These are phyloP conservation scores for Clavispora santaluciae DNA, from an alignment of 805 yeast species.

Conservation along the genomic window DNA sequence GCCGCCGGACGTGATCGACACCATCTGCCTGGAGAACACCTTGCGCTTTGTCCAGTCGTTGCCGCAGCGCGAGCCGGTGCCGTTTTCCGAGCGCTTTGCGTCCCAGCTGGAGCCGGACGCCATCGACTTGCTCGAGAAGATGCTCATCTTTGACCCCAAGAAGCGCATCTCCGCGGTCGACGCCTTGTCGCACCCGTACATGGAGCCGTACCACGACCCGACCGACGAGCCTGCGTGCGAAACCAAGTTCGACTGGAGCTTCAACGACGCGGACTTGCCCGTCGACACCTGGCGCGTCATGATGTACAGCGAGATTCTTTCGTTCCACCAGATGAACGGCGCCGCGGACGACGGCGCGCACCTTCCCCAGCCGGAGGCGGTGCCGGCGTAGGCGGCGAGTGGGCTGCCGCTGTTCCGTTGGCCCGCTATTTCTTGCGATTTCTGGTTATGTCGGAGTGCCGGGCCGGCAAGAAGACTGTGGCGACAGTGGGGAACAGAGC, in stretches of 20 bases:
- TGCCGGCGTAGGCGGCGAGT: not conserved
- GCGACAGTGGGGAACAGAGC: no score
- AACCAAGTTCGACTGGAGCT: slow-evolving; percentile 94
- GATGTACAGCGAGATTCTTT: slow-evolving; percentile 97
- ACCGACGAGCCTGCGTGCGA: slow-evolving; percentile 95
- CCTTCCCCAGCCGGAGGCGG: not conserved
- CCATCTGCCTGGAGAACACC: slow-evolving; percentile 94
- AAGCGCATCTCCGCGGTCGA: slow-evolving; percentile 90
- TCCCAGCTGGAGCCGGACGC: slow-evolving; percentile 50
- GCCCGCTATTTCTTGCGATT: no score
- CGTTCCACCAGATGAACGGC: slow-evolving; percentile 86
- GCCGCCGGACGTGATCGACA: slow-evolving; percentile 91
- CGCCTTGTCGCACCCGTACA: slow-evolving; percentile 61
- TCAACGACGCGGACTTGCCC: slow-evolving; percentile 95
- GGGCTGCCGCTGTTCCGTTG: no score
- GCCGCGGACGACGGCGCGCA: slow-evolving; percentile 9
- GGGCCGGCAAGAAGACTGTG: no score
- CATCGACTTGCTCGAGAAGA: slow-evolving; percentile 77
- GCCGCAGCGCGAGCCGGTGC: slow-evolving; percentile 90
- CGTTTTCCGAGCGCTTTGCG: slow-evolving; percentile 76
- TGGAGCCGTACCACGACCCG: slow-evolving; percentile 30
- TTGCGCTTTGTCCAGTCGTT: slow-evolving; percentile 88
- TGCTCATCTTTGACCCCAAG: slow-evolving; percentile 94
- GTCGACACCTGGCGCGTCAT: slow-evolving; percentile 98
- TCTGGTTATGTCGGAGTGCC: no score